phyloP scores from a whole-genome alignment of 768 basidiomycete genomes.

The Lentinula lateritia region DNA sequence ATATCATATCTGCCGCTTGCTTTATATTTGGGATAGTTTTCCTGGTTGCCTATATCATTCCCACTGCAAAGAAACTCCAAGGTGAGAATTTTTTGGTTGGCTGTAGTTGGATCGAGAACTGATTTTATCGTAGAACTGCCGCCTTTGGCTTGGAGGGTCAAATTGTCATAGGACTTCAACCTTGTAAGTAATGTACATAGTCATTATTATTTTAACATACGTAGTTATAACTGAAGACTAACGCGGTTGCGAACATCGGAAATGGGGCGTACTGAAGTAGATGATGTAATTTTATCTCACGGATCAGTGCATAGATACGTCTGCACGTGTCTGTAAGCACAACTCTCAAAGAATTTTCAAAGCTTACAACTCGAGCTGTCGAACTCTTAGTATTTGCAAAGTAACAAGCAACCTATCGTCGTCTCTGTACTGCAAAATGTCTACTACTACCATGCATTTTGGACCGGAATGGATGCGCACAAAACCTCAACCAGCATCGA shows the following conservation, averaged over 20 bases:
- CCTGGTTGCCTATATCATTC: conserved; percentile 72
- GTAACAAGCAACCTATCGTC: conserved; percentile 7
- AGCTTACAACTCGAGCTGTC: conserved; percentile 16
- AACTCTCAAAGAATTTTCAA: conserved; percentile 23
- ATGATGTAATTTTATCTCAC: background rate
- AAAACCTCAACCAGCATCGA: conserved; percentile 55
- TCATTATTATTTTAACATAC: background rate
- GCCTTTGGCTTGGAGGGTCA: conserved; percentile 66
- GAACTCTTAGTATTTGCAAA: background rate
- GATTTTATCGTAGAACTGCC: conserved; percentile 48
- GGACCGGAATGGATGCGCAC: conserved; percentile 92
- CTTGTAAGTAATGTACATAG: background rate
- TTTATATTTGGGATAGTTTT: conserved; percentile 69
- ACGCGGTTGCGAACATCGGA: conserved; percentile 6
- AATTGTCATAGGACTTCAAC: conserved; percentile 18
- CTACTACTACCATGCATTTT: conserved; percentile 77
- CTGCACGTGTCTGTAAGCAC: background rate
- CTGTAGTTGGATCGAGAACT: background rate
- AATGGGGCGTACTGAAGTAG: background rate
- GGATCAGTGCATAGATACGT: conserved; percentile 6
- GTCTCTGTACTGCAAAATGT: conserved; percentile 27
- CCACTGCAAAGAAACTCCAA: conserved; percentile 82
- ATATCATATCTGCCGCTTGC: conserved; percentile 77
- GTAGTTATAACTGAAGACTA: too few relatives aligned
- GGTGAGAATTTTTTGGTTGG: conserved; percentile 38